A percentile compares a stretch with the other conserved stretches of the same genome.
Conservation (phyloP, 2,329 filamentous ascomycete genomes). For the Stemphylium lycopersici region DNA sequence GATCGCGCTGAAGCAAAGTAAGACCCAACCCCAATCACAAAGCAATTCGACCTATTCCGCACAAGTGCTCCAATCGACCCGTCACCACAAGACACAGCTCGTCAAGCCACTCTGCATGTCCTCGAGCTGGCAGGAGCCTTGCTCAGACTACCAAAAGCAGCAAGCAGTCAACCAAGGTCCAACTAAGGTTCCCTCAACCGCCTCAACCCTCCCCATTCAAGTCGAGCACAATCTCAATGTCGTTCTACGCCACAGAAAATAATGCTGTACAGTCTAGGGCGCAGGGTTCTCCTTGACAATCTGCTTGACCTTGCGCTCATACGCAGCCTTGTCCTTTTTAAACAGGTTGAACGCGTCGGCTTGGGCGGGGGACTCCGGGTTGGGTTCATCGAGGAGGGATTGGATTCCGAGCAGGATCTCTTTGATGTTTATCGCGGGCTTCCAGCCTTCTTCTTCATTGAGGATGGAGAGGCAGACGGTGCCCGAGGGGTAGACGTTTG, state of each 20-base stretch:
- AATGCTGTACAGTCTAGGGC: slow-evolving; percentile 54
- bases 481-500: slow-evolving; percentile 97
- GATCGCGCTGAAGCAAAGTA: slow-evolving; percentile 2
- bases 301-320: slow-evolving; percentile 84
- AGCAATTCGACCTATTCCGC: not conserved
- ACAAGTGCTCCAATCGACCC: not conserved
- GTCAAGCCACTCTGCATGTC: not conserved
- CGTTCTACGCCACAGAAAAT: not conserved
- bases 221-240: not conserved
- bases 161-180: no score
- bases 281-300: slow-evolving; percentile 90
- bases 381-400: slow-evolving; percentile 93
- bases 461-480: slow-evolving; percentile 97
- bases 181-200: no score
- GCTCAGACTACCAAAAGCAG: no score
- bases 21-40: not conserved
- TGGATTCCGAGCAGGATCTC: slow-evolving; percentile 96
- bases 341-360: slow-evolving; percentile 97
- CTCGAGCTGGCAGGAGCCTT: no score
- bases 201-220: not conserved
- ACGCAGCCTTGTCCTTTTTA: slow-evolving; percentile 85
- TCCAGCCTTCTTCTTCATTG: slow-evolving; percentile 98
- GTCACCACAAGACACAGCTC: not conserved
- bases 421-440: slow-evolving; percentile 97
- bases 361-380: slow-evolving; percentile 94